Evolutionary conservation across 139 green algal genomes (phyloP), one percentile per base, ranked within the genome.

Genomic region (Chlamydomonas asymmetrica): DNA sequence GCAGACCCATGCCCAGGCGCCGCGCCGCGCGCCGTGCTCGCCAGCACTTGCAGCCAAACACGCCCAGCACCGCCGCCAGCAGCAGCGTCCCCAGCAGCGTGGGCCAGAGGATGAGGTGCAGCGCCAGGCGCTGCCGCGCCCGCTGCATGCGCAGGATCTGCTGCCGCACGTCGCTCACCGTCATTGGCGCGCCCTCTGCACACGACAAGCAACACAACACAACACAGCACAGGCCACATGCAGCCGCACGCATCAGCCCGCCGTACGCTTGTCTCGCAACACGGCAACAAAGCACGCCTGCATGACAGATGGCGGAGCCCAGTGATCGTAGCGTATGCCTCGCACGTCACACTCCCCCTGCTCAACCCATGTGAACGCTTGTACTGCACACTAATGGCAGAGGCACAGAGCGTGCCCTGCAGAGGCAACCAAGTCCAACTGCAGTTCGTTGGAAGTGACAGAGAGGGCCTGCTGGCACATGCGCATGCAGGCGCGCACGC

Each of bases 101-200:
- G 40, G 70, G 70, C 70, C 70, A 76, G 56, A 76, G 38, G 40
- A 76, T 40, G 13, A 35, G 56, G 27, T 76, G 56, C 27, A 50
- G 4, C 45, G 10, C 10, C 45, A 16, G 16, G 41, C n/a, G n/a
- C n/a, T n/a, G n/a, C n/a, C n/a, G n/a, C n/a, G n/a, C n/a, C n/a
- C n/a, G n/a, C n/a, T n/a, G n/a, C n/a, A n/a, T n/a, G n/a, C n/a
- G n/a, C n/a, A n/a, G n/a, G n/a, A n/a, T n/a, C n/a, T n/a, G n/a
- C n/a, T n/a, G n/a, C n/a, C n/a, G n/a, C n/a, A n/a, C n/a, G n/a
- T n/a, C n/a, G n/a, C n/a, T n/a, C n/a, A n/a, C n/a, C n/a, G n/a
- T n/a, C n/a, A n/a, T 60, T 68, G 31, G 35, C 22, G 56, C 56
- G 48, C 8, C 40, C 10, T 2, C 27, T 18, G 39, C 32, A 5